Evolutionary conservation across 139 green algal genomes (phyloP), one percentile per base, ranked within the genome.

Genomic region (Zygnema cylindricum): DNA sequence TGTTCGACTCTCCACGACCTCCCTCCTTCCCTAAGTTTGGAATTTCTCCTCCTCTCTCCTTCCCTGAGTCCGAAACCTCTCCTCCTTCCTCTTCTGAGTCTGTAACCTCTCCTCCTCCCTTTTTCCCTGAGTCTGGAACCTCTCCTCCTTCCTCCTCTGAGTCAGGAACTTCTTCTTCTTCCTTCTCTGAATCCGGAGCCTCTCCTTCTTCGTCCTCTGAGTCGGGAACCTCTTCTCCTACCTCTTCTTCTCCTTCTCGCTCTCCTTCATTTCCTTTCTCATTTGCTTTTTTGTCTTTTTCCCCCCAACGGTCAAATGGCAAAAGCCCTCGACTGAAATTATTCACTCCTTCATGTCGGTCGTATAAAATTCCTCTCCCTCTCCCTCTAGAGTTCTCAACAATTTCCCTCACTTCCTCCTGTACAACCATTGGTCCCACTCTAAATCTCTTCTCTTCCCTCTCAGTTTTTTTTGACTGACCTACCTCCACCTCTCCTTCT

Each of bases 331-430:
- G n/a, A n/a, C n/a, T n/a, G n/a, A n/a, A n/a, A n/a, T n/a, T n/a
- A n/a, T n/a, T n/a, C n/a, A n/a, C n/a, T n/a, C n/a, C n/a, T n/a
- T n/a, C n/a, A n/a, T n/a, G n/a, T n/a, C n/a, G n/a, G n/a, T n/a
- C n/a, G n/a, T n/a, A n/a, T n/a, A n/a, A n/a, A n/a, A n/a, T 83
- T 22, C 49, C 76, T 76, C 32, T 69, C 76, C 2, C 76, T 69
- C 25, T 33, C 63, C 76, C 7, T 0, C 0, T 82, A 40, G 32
- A 83, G 7, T 35, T 83, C 1, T 39, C 76, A 2, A n/a, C n/a
- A 0, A 2, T 16, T 55, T 83, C 32, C 32, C 76, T 33, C n/a
- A 33, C 76, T 2, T n/a, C n/a, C n/a, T n/a, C n/a, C n/a, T n/a
- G n/a, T n/a, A n/a, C n/a, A n/a, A n/a, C n/a, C n/a, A n/a, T n/a